phyloP scores from a whole-genome alignment of 164 flowering plant genomes.

The Aristolochia fimbriata region DNA sequence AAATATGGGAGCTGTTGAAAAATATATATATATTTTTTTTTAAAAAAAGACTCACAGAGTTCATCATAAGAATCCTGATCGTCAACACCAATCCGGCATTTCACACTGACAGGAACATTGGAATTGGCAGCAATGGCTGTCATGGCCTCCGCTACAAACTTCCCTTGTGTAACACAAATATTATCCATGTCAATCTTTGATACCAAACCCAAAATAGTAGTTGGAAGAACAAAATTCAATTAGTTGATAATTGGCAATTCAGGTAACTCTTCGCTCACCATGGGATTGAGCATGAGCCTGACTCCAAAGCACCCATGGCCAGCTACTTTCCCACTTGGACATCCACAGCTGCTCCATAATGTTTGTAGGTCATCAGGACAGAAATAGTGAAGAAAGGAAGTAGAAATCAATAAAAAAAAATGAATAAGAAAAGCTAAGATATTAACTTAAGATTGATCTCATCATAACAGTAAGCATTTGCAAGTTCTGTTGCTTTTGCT shows the following conservation, averaged over 20 bases:
- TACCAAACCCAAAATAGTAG: constrained; percentile 6
- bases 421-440: neutral
- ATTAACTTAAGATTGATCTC: constrained; percentile 90
- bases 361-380: neutral
- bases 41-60: constrained; percentile 53
- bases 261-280: constrained; percentile 33
- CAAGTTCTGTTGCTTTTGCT: constrained; percentile 84
- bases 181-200: constrained; percentile 23
- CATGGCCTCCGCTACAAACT: constrained; percentile 98
- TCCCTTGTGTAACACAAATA: constrained; percentile 37
- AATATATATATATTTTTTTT: neutral
- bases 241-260: neutral
- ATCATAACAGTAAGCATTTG: constrained; percentile 71
- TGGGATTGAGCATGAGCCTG: constrained; percentile 84
- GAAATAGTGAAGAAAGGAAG: constrained; percentile 1
- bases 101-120: constrained; percentile 85
- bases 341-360: constrained; percentile 66
- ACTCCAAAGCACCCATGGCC: constrained; percentile 99
- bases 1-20: no score
- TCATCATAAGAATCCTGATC: constrained; percentile 88
- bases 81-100: constrained; percentile 95
- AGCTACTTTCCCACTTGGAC: constrained; percentile 91
- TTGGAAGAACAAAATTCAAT: neutral
- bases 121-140: constrained; percentile 82
- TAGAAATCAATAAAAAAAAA: neutral